These are phyloP conservation scores for Amaranthus palmeri DNA, from an alignment of 148 eudicot species.

Conservation along the genomic window DNA sequence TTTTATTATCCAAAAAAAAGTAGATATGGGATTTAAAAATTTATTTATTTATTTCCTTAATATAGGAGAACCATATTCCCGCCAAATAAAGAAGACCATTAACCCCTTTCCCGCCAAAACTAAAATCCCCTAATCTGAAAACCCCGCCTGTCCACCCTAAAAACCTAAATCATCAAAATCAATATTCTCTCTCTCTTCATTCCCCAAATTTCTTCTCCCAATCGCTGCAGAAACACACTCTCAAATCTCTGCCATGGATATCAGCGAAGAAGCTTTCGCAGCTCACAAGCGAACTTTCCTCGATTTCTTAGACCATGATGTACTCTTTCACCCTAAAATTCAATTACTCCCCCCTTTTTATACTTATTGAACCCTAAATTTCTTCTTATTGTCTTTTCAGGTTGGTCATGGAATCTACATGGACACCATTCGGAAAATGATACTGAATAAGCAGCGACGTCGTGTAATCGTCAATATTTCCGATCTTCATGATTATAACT, in stretches of 20 bases:
- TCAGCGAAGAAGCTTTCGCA: slow-evolving; percentile 70
- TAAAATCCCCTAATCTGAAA: slow-evolving; percentile 7
- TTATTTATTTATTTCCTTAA: too few species aligned
- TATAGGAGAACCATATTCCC: not conserved
- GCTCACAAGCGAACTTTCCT: slow-evolving; percentile 82
- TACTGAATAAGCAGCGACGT: slow-evolving; percentile 59
- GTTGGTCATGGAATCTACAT: slow-evolving; percentile 50
- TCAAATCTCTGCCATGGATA: slow-evolving; percentile 43
- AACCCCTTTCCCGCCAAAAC: slow-evolving; percentile 20
- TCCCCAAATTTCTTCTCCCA: not conserved
- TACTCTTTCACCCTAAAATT: slow-evolving; percentile 19
- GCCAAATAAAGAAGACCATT: not conserved
- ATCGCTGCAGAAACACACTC: not conserved
- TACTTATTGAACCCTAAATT: not conserved
- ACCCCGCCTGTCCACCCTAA: not conserved
- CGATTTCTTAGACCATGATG: slow-evolving; percentile 77
- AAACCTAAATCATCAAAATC: not conserved
- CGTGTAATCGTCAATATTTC: slow-evolving; percentile 76
- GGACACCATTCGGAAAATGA: slow-evolving; percentile 61
- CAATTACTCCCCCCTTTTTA: not conserved
- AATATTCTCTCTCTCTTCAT: not conserved
- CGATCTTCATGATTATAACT: slow-evolving; percentile 50
- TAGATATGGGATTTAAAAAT: too few species aligned
- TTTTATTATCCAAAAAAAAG: too few species aligned
- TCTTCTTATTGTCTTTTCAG: slow-evolving; percentile 26